Conservation (phyloP, 164 flowering plant genomes). For the Platanus orientalis region DNA sequence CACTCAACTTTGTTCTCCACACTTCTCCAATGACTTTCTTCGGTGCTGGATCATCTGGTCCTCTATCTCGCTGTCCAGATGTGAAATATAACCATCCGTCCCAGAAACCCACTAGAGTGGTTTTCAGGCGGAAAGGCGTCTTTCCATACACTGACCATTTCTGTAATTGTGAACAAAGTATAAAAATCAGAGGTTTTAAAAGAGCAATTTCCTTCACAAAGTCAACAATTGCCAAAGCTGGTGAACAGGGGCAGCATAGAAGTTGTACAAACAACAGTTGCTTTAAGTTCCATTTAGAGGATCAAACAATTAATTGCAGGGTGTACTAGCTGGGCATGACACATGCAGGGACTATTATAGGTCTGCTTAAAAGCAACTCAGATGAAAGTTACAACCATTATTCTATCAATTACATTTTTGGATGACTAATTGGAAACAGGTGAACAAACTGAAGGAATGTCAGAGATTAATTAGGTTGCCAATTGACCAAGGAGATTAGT, state of each 20-base stretch:
- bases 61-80: slow-evolving; percentile 91
- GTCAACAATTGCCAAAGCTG: background rate
- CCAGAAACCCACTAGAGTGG: slow-evolving; percentile 80
- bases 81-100: slow-evolving; percentile 92
- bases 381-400: background rate
- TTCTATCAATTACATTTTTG: background rate
- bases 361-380: background rate
- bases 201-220: background rate
- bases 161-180: slow-evolving; percentile 30
- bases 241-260: background rate
- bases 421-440: background rate
- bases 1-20: slow-evolving; percentile 71
- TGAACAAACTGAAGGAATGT: background rate
- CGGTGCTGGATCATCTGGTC: slow-evolving; percentile 83
- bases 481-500: too few relatives aligned
- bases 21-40: slow-evolving; percentile 62
- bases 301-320: background rate
- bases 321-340: background rate
- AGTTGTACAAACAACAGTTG: background rate
- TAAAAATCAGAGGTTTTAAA: background rate
- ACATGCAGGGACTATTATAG: background rate
- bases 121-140: slow-evolving; percentile 87
- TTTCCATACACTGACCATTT: slow-evolving; percentile 88
- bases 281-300: background rate
- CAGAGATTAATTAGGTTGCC: too few relatives aligned